phyloP scores from a whole-genome alignment of 768 basidiomycete species.

The Panus rudis region DNA sequence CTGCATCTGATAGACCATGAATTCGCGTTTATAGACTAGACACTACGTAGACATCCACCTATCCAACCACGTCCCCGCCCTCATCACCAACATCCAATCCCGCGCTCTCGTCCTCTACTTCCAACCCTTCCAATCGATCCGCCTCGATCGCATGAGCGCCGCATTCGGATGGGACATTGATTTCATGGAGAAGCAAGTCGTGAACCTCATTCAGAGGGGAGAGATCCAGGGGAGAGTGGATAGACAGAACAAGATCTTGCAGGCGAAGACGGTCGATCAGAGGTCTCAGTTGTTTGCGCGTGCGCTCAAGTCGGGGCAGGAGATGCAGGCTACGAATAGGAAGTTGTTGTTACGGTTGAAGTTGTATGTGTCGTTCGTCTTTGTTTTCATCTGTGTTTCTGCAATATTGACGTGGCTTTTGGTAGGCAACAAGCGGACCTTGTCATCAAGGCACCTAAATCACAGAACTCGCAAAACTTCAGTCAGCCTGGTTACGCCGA shows the following conservation, averaged over 20 bases:
- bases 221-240: constrained; percentile 81
- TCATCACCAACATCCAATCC: constrained; percentile 66
- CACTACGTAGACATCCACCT: constrained; percentile 79
- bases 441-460: constrained; percentile 54
- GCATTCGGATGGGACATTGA: constrained; percentile 81
- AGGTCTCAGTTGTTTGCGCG: constrained; percentile 70
- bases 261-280: constrained; percentile 73
- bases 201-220: constrained; percentile 69
- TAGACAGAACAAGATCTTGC: constrained; percentile 85
- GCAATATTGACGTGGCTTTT: not conserved
- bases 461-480: too few relatives aligned
- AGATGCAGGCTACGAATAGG: constrained; percentile 66
- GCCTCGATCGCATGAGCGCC: constrained; percentile 71
- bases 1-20: not conserved
- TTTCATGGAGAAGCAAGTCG: constrained; percentile 67
- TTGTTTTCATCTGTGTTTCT: not conserved
- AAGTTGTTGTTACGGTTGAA: constrained; percentile 79
- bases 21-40: constrained; percentile 45
- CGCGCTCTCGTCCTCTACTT: constrained; percentile 84
- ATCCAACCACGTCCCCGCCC: constrained; percentile 51
- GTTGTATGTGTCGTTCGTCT: constrained; percentile 50
- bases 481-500: too few relatives aligned
- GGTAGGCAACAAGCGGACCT: constrained; percentile 76
- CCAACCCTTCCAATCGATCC: constrained; percentile 81
- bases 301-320: constrained; percentile 65